Percentiles rank a stretch among this genome's conserved stretches.
phyloP scores from a whole-genome alignment of 2,329 filamentous ascomycete genomes.

The Colletotrichum zoysiae region DNA sequence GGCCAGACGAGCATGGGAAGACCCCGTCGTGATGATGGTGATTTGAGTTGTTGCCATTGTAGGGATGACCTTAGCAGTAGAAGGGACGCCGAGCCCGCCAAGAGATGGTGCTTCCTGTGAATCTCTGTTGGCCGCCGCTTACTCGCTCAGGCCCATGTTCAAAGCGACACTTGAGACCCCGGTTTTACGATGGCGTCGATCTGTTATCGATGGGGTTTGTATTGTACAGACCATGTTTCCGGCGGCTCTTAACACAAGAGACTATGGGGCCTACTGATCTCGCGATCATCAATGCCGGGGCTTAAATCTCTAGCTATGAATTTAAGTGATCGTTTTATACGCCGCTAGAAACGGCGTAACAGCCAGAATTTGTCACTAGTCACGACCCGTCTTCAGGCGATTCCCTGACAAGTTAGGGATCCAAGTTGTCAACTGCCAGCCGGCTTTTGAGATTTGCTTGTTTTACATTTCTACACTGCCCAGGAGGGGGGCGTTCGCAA shows the following conservation, averaged over 20 bases:
- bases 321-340: neutral
- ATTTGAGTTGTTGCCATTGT: neutral
- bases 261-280: neutral
- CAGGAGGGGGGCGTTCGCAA: neutral
- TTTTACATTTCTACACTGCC: neutral
- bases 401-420: neutral
- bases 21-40: neutral
- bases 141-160: neutral
- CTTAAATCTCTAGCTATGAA: too few species aligned
- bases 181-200: neutral
- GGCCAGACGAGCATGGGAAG: constrained; percentile 5
- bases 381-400: neutral
- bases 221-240: neutral
- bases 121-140: neutral
- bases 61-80: neutral
- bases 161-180: neutral
- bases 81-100: neutral
- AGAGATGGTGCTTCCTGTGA: neutral
- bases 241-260: too few species aligned
- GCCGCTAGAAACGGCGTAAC: neutral
- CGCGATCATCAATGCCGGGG: neutral
- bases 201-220: neutral
- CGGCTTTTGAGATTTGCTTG: too few species aligned
- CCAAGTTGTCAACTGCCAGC: neutral
- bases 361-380: neutral